Evolutionary conservation across 2,329 filamentous ascomycete species (phyloP).

Genomic region (Clonostachys rosea): DNA sequence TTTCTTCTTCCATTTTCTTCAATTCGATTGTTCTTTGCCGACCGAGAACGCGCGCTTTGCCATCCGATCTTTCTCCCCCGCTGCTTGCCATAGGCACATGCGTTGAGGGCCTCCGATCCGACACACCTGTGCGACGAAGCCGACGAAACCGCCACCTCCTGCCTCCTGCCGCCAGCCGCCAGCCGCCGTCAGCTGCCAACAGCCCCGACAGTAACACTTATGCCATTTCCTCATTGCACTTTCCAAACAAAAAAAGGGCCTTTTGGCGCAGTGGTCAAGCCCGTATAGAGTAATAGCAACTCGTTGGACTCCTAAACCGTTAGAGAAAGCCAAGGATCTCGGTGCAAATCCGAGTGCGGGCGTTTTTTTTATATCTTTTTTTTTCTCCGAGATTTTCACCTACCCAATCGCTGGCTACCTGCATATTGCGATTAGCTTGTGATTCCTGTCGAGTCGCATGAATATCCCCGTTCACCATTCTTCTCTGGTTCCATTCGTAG

Average conservation of each 20-base stretch:
- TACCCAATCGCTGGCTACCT: too few species aligned
- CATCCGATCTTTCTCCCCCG: too few species aligned
- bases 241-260: background rate
- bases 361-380: slow-evolving; percentile 5
- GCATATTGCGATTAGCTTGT: too few species aligned
- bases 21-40: too few species aligned
- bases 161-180: background rate
- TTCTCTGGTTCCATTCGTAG: too few species aligned
- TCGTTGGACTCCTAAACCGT: slow-evolving; percentile 26
- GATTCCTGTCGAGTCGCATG: too few species aligned
- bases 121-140: background rate
- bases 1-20: background rate
- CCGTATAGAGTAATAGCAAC: slow-evolving; percentile 29
- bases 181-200: background rate
- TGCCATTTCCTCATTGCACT: background rate
- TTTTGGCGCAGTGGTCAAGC: background rate
- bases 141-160: background rate
- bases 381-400: background rate
- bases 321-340: slow-evolving; percentile 25
- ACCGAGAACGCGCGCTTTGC: too few species aligned
- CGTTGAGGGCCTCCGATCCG: too few species aligned
- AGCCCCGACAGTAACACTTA: background rate
- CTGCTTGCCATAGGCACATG: too few species aligned
- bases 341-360: slow-evolving; percentile 29
- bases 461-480: too few species aligned